Conservation (phyloP, 768 basidiomycete species). For the Chalciporus sphaerocephalus region DNA sequence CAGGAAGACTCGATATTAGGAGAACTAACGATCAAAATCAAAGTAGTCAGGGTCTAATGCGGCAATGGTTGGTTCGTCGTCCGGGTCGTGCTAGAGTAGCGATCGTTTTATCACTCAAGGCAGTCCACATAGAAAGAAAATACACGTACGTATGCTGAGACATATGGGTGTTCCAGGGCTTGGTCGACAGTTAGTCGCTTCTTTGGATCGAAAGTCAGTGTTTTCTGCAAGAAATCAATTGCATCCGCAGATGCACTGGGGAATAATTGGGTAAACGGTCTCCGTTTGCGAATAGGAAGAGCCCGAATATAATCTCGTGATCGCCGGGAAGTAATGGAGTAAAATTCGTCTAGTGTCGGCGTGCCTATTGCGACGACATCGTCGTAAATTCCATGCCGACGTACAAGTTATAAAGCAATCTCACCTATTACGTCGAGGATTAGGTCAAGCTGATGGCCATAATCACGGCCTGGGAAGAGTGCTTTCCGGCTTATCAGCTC, state of each 20-base stretch:
- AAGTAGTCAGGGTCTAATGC: slow-evolving; percentile 84
- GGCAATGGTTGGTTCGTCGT: slow-evolving; percentile 82
- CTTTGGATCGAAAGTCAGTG: slow-evolving; percentile 86
- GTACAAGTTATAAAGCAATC: not conserved
- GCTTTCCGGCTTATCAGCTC: slow-evolving; percentile 80
- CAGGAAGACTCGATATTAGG: not conserved
- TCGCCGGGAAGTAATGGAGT: slow-evolving; percentile 79
- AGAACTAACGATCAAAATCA: slow-evolving; percentile 73
- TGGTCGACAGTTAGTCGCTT: slow-evolving; percentile 80
- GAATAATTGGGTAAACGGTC: slow-evolving; percentile 67
- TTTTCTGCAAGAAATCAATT: slow-evolving; percentile 68
- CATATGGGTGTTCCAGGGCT: slow-evolving; percentile 79
- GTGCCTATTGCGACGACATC: slow-evolving; percentile 47
- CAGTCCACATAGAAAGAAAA: not conserved
- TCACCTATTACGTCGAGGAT: slow-evolving; percentile 83
- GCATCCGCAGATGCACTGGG: slow-evolving; percentile 72
- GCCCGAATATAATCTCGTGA: slow-evolving; percentile 87
- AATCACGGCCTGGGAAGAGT: slow-evolving; percentile 84
- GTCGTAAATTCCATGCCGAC: slow-evolving; percentile 24
- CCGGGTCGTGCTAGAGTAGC: slow-evolving; percentile 65
- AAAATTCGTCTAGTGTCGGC: slow-evolving; percentile 85
- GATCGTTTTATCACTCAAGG: slow-evolving; percentile 2
- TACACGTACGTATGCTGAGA: slow-evolving; percentile 62
- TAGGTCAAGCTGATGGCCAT: slow-evolving; percentile 82
- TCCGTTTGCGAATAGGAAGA: slow-evolving; percentile 75